Base-by-base conservation (phyloP, 345 rosid species). In the Murraya koenigii region DNA sequence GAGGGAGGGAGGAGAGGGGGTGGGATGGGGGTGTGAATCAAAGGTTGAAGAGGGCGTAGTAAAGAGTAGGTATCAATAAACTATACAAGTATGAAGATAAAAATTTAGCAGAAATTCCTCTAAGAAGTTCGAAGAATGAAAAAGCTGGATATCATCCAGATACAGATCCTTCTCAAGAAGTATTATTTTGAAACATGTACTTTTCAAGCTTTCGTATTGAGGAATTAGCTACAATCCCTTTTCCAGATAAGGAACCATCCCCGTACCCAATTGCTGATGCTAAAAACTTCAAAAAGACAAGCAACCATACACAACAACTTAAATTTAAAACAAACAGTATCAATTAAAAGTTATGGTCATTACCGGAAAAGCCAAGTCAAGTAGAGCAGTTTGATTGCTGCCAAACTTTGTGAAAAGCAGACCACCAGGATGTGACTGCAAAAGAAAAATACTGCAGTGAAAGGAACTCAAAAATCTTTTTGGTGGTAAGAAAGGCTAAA, bases 371-470 rank as follows among this genome's bases (percentile, higher is more conserved):
- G 93, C 90, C 86, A 94, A 84, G 82, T 90, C 98, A 74, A 94
- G 95, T 76, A 93, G 92, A 84, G 94, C 94, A 56, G 93, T 93
- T 80, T 90, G 95, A 80, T 86, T 90, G 90, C 95, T 83, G 55
- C 94, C 93, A 75, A 93, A 91, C 85, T 90, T 93, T 64, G 93
- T 94, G 88, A 94, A 89, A 75, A 93, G 89, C 52, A 93, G 88
- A 61, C 97, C 93, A 66, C 97, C 94, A 63, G 95, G 94, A 81
- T 93, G 98, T 49, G 94, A 89, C 98, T 95, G 94, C 84, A 89
- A 80, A 71, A 65, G 59, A 71, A 80, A 86, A 81, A 66, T 66
- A 23, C 7, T 26, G 69, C 4, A 75, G 33, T 26, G 47, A 75
- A 56, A 76, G 70, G 9, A 28, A 74, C 68, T 28, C 14, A 58